Conservation (phyloP, 2,329 filamentous ascomycete species). For the Fusarium luffae region DNA sequence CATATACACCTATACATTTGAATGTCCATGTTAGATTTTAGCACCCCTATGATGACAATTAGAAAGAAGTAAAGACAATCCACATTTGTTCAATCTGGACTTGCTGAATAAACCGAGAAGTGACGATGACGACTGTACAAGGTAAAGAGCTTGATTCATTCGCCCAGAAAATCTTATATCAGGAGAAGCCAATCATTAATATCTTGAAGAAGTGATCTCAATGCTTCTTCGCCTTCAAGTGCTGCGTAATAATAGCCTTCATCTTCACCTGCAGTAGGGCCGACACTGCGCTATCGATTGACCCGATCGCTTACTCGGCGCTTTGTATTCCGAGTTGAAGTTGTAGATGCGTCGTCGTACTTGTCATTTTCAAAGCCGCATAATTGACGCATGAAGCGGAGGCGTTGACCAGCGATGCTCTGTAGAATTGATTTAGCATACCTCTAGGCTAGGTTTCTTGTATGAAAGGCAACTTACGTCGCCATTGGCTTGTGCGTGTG, state of each 20-base stretch:
- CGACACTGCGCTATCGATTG: constrained; percentile 17
- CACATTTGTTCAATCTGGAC: neutral
- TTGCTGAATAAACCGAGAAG: neutral
- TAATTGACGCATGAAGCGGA: constrained; percentile 66
- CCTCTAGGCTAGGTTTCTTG: neutral
- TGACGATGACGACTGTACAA: neutral
- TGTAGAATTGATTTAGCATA: constrained; percentile 42
- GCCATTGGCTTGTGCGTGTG: constrained; percentile 64
- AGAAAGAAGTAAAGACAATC: constrained; percentile 8
- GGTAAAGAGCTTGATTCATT: neutral
- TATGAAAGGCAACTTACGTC: constrained; percentile 58
- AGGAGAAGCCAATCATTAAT: neutral
- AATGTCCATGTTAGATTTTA: constrained; percentile 15
- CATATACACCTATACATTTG: constrained; percentile 14
- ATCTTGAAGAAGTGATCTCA: neutral
- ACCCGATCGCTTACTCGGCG: constrained; percentile 31
- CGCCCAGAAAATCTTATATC: neutral
- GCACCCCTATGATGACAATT: constrained; percentile 15
- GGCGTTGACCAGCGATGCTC: constrained; percentile 66
- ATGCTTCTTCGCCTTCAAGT: neutral
- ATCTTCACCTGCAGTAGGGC: neutral
- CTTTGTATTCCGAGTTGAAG: constrained; percentile 21
- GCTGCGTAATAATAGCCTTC: neutral
- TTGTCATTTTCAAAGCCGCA: constrained; percentile 59
- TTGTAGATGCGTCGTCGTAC: constrained; percentile 1